Base-by-base conservation (phyloP, 2,329 filamentous ascomycete genomes). In the Cladosporium sp. region DNA sequence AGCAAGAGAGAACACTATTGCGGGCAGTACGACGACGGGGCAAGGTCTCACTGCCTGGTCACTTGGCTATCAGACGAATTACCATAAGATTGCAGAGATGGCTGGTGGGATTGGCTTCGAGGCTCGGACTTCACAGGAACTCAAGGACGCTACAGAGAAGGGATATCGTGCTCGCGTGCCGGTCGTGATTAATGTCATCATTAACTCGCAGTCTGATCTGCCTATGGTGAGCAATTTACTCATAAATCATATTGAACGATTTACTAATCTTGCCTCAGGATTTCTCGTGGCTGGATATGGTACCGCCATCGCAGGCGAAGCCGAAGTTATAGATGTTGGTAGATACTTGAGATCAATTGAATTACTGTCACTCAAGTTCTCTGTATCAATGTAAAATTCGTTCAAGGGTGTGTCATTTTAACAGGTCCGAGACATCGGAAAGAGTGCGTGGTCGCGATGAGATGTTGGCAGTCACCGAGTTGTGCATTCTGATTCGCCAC, bases 31-130 rank as follows among this genome's bases (percentile, higher is more conserved):
- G 62, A 69, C 9, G 59, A 64, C 60, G 66, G 73, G 13, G 66
- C 82, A 53, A 69, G 80, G 56, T 76, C 76, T 58, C 77, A 79
- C 9, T 78, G 77, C 68, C 65, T 84, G 34, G 66, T 64, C 63
- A n/a, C 62, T 69, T 6, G 74, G 79, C 1, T 83, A 78, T 63
- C 78, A 83, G 66, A 80, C 80, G 0, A 69, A 75, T 15, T 85
- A 84, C 65, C 77, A 84, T 65, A 79, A 78, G 64, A 67, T 84
- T 39, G 80, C 80, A 1, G 75, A 80, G 55, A 80, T 79, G 71
- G 79, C 78, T 58, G 81, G 82, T 7, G 81, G 81, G 1, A 74
- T 75, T 52, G 82, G 81, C 3, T 80, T 74, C 61, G 71, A 81
- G 56, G 80, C 80, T 2, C 70, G 78, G 39, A 80, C 75, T 13